Conservation (phyloP, 2,329 filamentous ascomycete species). For the Leptosphaerulina australis region DNA sequence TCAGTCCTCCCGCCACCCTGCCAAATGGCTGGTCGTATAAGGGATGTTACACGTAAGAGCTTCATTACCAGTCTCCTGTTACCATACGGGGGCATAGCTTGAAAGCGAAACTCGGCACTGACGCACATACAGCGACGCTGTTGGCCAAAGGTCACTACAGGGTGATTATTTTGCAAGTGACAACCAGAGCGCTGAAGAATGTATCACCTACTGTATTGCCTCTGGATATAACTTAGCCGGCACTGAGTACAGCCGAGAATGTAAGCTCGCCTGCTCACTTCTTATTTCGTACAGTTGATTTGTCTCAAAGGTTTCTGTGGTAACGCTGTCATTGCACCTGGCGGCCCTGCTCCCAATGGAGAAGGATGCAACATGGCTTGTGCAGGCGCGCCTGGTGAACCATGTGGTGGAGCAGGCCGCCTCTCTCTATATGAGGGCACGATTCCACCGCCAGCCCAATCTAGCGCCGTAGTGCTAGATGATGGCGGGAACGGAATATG, state of each 20-base stretch:
- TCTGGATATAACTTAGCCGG: constrained; percentile 41
- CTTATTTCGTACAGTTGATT: neutral
- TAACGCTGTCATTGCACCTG: constrained; percentile 28
- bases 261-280: constrained; percentile 9
- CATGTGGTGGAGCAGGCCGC: constrained; percentile 33
- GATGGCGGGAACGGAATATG: constrained; percentile 5
- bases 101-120: neutral
- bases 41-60: constrained; percentile 38
- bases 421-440: constrained; percentile 24
- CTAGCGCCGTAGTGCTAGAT: neutral
- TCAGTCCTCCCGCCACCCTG: constrained; percentile 1
- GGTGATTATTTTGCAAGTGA: constrained; percentile 16
- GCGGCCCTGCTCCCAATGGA: constrained; percentile 17
- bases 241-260: constrained; percentile 41
- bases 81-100: neutral
- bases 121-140: constrained; percentile 17
- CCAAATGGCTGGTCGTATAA: constrained; percentile 30
- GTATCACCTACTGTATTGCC: constrained; percentile 34
- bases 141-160: constrained; percentile 23
- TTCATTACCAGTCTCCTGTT: neutral
- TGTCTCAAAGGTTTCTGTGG: constrained; percentile 35
- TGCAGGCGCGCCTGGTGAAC: constrained; percentile 29
- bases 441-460: constrained; percentile 1
- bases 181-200: constrained; percentile 37
- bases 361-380: constrained; percentile 36